Conservation (phyloP, 164 flowering plant genomes). For the Piper betle region DNA sequence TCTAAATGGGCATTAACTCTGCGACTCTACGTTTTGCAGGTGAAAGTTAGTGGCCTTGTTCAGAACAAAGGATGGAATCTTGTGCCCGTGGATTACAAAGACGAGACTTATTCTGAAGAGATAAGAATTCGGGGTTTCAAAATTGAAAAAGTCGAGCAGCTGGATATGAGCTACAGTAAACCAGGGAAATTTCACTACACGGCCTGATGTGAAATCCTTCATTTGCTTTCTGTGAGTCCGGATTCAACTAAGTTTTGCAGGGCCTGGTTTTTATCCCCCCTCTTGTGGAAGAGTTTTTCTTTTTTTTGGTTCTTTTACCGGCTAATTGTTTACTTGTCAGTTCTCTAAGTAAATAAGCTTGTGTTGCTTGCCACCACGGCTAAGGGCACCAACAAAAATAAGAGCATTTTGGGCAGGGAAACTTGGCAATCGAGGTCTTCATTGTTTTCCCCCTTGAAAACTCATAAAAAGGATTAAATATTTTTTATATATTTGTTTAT, state of each 20-base stretch:
- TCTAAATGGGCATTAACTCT: neutral
- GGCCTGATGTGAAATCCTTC: constrained; percentile 15
- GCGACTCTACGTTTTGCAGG: constrained; percentile 25
- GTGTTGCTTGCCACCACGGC: no score
- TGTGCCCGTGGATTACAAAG: constrained; percentile 58
- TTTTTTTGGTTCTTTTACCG: no score
- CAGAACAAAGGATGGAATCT: constrained; percentile 74
- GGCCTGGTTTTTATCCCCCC: neutral
- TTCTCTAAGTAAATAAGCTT: no score
- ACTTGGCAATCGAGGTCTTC: no score
- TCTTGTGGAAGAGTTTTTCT: no score
- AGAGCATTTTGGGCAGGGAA: no score
- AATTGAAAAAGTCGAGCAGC: constrained; percentile 58
- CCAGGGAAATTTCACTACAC: constrained; percentile 51
- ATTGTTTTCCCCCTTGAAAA: no score
- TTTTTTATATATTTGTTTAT: no score
- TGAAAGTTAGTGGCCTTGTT: constrained; percentile 50
- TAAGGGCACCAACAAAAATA: no score
- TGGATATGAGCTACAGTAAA: constrained; percentile 37
- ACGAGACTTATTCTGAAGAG: constrained; percentile 56
- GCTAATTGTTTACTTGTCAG: no score
- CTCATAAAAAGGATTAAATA: no score
- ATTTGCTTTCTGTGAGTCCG: neutral
- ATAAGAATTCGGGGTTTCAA: constrained; percentile 72
- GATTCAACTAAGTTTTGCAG: neutral